Base-by-base conservation (phyloP, 2,329 filamentous ascomycete species). In the Aspergillus transmontanensis region DNA sequence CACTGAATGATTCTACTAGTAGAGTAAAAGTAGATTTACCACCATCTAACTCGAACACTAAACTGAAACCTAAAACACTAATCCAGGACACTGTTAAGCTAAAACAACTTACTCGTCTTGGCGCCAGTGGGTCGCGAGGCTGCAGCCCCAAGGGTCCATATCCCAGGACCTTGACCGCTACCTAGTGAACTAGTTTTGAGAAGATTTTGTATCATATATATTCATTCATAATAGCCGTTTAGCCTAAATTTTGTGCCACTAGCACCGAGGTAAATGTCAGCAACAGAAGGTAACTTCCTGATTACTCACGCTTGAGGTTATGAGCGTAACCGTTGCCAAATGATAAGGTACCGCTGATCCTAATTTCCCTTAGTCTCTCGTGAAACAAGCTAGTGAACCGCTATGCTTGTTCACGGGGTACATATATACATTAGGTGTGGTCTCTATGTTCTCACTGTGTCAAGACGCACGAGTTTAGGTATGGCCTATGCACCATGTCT, bases 21-120 rank as follows among this genome's bases (percentile, higher is more conserved):
- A 55, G 6, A 55, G 26, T 55, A 28, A n/a, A 55, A 19, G 30
- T 34, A 34, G 51, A 54, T 21, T 32, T 34, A 36, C 30, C 28
- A 23, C 30, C n/a, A 39, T 55, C 14, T 55, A 55, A 9, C 16
- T 39, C 51, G 26, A 55, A 55, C 51, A 55, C 9, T 32, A 55
- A 41, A 39, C 2, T 19, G 16, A 9, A 39, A 26, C 51, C 19
- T 21, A 19, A 55, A 55, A 55, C 51, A 28, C 51, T 39, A 55
- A 55, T 55, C n/a, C n/a, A 7, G 9, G 14, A 26, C 51, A 36
- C 32, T 36, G 32, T 55, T 26, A 55, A 55, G 21, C 32, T 55
- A 39, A 55, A 55, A 55, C 23, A 34, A 21, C 28, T 55, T 55
- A 10, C 36, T 39, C 32, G n/a, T 55, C 51, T 55, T 55, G 51